Percentiles rank a stretch among this genome's conserved stretches.
phyloP scores from a whole-genome alignment of 2,329 filamentous ascomycete species.

The Chaetomiaceae sp. region DNA sequence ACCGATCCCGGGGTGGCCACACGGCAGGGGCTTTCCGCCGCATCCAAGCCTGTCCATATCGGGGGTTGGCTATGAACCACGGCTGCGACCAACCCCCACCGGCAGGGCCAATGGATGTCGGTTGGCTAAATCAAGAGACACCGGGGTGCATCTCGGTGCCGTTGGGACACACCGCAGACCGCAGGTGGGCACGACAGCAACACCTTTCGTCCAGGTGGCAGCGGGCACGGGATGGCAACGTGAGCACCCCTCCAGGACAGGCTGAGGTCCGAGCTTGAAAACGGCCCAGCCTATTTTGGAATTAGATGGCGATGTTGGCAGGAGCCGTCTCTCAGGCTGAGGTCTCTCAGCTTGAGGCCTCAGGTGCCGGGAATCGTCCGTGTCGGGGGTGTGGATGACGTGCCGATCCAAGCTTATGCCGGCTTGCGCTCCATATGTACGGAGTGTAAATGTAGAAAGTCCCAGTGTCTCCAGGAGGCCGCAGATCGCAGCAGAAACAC shows the following conservation, averaged over 20 bases:
- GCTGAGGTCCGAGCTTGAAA: slow-evolving; percentile 6
- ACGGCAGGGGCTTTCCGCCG: slow-evolving; percentile 20
- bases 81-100: slow-evolving; percentile 17
- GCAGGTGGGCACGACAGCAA: slow-evolving; percentile 1
- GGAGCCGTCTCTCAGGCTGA: no score
- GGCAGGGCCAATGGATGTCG: slow-evolving; percentile 19
- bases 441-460: background rate
- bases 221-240: slow-evolving; percentile 12
- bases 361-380: background rate
- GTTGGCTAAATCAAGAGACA: slow-evolving; percentile 25
- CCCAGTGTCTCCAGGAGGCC: background rate
- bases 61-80: slow-evolving; percentile 16
- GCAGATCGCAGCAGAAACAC: background rate
- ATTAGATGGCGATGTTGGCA: no score
- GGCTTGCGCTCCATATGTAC: no score
- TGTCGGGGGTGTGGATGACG: background rate
- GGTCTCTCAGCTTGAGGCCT: no score
- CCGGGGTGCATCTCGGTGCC: slow-evolving; percentile 23
- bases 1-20: background rate
- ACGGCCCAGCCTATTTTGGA: slow-evolving; percentile 2
- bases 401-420: background rate
- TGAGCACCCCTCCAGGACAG: slow-evolving; percentile 2
- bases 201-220: background rate
- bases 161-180: slow-evolving; percentile 5
- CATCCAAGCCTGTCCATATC: slow-evolving; percentile 23